These are phyloP conservation scores for Aspergillus awamori DNA, from an alignment of 2,329 filamentous ascomycete species.

Conservation along the genomic window DNA sequence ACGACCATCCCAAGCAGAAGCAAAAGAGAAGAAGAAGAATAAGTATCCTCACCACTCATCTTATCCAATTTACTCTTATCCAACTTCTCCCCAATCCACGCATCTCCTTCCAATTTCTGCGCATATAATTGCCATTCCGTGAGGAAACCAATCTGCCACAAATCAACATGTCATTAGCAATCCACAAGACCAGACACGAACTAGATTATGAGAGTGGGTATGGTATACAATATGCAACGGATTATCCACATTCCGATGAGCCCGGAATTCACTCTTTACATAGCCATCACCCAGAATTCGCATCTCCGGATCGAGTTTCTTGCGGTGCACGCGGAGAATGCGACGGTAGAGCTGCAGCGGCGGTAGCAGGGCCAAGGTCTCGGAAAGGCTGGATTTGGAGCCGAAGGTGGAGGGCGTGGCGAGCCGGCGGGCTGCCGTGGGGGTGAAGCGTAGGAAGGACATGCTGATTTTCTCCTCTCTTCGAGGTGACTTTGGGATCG, in stretches of 20 bases:
- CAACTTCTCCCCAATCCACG: slow-evolving; percentile 82
- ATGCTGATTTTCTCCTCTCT: slow-evolving; percentile 45
- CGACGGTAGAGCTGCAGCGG: slow-evolving; percentile 89
- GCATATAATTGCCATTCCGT: slow-evolving; percentile 97
- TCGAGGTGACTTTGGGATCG: neutral
- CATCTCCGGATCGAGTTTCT: slow-evolving; percentile 71
- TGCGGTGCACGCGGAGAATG: slow-evolving; percentile 82
- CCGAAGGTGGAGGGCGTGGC: slow-evolving; percentile 45
- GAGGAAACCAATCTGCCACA: slow-evolving; percentile 80
- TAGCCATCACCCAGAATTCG: slow-evolving; percentile 88
- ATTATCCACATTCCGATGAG: slow-evolving; percentile 82
- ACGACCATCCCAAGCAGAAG: neutral
- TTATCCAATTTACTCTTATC: slow-evolving; percentile 84
- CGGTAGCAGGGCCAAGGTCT: slow-evolving; percentile 72
- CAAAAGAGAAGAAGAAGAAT: neutral
- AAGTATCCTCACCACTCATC: slow-evolving; percentile 75
- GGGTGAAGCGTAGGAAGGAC: slow-evolving; percentile 33
- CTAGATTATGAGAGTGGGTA: neutral
- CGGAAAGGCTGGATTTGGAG: slow-evolving; percentile 46
- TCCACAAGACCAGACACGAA: neutral
- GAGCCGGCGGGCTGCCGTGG: slow-evolving; percentile 29
- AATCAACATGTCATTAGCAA: slow-evolving; percentile 9
- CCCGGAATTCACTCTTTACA: slow-evolving; percentile 87
- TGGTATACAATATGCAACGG: slow-evolving; percentile 81
- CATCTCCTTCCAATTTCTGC: slow-evolving; percentile 84